Percentiles rank a stretch among this genome's conserved stretches.
phyloP scores from a whole-genome alignment of 139 green algal species.

The Dunaliella primolecta region DNA sequence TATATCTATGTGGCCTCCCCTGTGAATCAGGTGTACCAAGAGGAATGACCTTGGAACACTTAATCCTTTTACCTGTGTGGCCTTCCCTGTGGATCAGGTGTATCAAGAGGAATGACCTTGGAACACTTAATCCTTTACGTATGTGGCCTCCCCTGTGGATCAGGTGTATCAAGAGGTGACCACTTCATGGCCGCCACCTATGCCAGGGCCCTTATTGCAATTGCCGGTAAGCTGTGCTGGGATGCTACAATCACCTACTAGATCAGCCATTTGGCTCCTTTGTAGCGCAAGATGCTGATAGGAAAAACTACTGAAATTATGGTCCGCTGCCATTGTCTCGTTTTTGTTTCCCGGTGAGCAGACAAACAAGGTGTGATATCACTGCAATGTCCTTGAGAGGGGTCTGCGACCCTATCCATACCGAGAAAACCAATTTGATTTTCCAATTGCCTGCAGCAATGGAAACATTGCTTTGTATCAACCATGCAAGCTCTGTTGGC shows the following conservation, averaged over 20 bases:
- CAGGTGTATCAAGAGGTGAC: slow-evolving; percentile 50
- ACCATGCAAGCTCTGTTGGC: neutral
- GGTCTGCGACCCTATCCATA: no score
- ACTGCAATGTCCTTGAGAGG: no score
- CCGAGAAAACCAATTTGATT: neutral
- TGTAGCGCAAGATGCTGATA: neutral
- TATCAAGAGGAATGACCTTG: no score
- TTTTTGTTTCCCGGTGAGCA: neutral
- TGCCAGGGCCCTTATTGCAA: slow-evolving; percentile 16
- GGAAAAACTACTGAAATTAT: no score
- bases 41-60: neutral
- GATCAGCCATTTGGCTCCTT: neutral
- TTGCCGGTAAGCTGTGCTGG: neutral
- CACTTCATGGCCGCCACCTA: slow-evolving; percentile 39
- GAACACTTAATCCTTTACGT: neutral
- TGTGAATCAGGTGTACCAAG: no score
- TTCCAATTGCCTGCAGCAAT: neutral
- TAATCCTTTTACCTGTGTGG: neutral
- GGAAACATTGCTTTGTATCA: neutral
- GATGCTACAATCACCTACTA: neutral
- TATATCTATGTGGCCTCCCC: no score
- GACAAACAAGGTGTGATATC: no score
- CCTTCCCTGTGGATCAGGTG: slow-evolving; percentile 37
- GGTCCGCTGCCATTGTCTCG: neutral
- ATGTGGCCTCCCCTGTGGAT: slow-evolving; percentile 2